Base-by-base conservation (phyloP, 2,329 filamentous ascomycete genomes). In the Phialophora tarda region DNA sequence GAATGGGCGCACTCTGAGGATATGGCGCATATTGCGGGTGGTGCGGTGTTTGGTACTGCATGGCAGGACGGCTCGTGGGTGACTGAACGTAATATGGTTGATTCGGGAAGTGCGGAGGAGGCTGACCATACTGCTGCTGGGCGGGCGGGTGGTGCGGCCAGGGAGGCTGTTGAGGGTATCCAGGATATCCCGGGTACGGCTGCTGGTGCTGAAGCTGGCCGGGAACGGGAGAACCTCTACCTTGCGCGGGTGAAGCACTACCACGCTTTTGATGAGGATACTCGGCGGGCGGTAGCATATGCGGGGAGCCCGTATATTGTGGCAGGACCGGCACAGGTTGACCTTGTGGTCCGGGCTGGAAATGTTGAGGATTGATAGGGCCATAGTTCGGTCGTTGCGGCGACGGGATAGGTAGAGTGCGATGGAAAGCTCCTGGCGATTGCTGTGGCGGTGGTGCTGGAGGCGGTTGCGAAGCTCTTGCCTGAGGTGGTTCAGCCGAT, bases 251-350 rank as follows among this genome's bases (percentile, higher is more conserved):
- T 24, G 64, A 47, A 21, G 65, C 58, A 32, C 38, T 64, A 14
- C 41, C 51, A 24, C 69, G 64, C 44, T 69, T 71, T 30, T 58
- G 59, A 56, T 41, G 55, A 41, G 63, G 64, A 67, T 59, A 68
- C 54, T 72, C 71, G 50, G 63, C 50, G 3, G 70, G 70, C 14
- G 69, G 69, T 48, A 70, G 71, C 69, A 72, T 73, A 21, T 69
- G 68, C 60, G 67, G 71, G 32, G 69, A 38, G 28, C 62, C 67
- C 21, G 62, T 55, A 44, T 59, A 59, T 28, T 55, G 65, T n/a
- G 68, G 65, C n/a, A 71, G 28, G 23, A 73, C 67, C 12, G 68
- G 68, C 51, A 67, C 54, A 17, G 66, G 66, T 44, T 71, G 67
- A 24, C 65, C 70, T 23, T 71, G 70, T 12, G 71, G 63, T 21